phyloP scores from a whole-genome alignment of 2,329 filamentous ascomycete genomes.

The Knoxdaviesia proteae region DNA sequence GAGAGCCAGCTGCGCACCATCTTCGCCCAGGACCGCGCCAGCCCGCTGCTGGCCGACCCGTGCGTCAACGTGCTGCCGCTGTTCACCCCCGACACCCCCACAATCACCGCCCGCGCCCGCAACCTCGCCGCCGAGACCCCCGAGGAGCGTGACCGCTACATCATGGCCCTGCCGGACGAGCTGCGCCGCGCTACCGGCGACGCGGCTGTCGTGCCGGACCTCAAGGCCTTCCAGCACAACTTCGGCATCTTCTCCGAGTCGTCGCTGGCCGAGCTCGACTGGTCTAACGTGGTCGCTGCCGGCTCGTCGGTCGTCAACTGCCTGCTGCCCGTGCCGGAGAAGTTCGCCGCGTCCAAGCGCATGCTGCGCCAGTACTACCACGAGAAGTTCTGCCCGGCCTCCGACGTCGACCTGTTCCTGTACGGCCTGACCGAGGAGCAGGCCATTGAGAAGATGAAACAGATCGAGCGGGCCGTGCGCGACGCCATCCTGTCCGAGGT shows the following conservation, averaged over 20 bases:
- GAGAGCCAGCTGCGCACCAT: conserved; percentile 45
- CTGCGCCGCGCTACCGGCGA: conserved; percentile 41
- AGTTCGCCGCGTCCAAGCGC: conserved; percentile 41
- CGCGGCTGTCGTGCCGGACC: conserved; percentile 42
- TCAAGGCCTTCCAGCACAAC: conserved; percentile 57
- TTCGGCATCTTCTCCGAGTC: conserved; percentile 69
- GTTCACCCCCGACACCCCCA: conserved; percentile 33
- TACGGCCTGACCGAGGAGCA: conserved; percentile 61
- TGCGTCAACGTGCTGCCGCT: conserved; percentile 45
- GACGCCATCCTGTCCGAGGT: conserved; percentile 68
- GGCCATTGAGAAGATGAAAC: conserved; percentile 63
- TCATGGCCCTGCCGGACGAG: conserved; percentile 44
- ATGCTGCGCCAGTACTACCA: conserved; percentile 57
- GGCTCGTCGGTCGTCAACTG: conserved; percentile 67
- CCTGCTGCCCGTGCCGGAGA: conserved; percentile 46
- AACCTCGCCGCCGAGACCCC: conserved; percentile 33
- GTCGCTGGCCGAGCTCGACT: conserved; percentile 54
- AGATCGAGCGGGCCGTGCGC: conserved; percentile 55
- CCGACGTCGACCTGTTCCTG: conserved; percentile 71
- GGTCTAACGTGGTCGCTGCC: conserved; percentile 64
- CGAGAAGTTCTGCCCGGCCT: conserved; percentile 59
- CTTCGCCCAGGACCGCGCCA: conserved; percentile 46
- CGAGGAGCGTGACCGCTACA: conserved; percentile 41
- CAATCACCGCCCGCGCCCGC: conserved; percentile 42
- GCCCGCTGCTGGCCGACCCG: conserved; percentile 33